Evolutionary conservation across 2,329 filamentous ascomycete species (phyloP), one percentile per base, ranked within the genome.

Genomic region (Arthroderma sp.): DNA sequence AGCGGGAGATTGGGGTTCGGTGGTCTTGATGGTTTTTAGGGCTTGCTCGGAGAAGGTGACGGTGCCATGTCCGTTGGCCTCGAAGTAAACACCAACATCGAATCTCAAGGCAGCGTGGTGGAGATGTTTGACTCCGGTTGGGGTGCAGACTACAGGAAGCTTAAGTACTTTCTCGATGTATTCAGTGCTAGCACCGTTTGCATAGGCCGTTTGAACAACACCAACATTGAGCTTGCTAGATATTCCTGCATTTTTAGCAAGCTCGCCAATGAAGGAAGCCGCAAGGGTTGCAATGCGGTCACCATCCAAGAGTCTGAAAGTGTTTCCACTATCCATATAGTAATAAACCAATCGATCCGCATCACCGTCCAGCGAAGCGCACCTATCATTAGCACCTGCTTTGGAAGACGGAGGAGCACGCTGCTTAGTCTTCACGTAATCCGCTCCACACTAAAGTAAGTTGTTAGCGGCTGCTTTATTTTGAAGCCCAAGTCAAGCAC

Each of bases 351-450:
- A 73, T 47, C 91, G 84, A 62, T 98, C 91, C 10, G 91, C 91
- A 60, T 98, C 91, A 43, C 91, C 91, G 55, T 98, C 91, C 46
- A 94, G 75, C 6, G 89, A 95, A 64, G 85, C 89, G 72, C 80
- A 89, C 47, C 91, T 82, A 51, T 83, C 81, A 45, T 83, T 79
- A 1, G 78, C 73, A 30, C 78, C 74, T 37, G 84, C 83, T 61
- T 88, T 86, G 44, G 86, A 89, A 29, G 71, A 81, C 36, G 83
- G 83, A 42, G 91, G 91, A 48, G 86, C 84, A 51, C 87, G 80
- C 70, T 98, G 91, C 67, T 86, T 86, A 11, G 91, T 96, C 72
- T 98, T 98, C 65, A 98, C 91, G 56, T 79, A 96, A 66, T 98
- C 91, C 59, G 91, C 91, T 63, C 91, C 91, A 59, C 85, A 94